Evolutionary conservation across 352 stramenopile genomes (phyloP).

Genomic region (Globisporangium orthogonon): DNA sequence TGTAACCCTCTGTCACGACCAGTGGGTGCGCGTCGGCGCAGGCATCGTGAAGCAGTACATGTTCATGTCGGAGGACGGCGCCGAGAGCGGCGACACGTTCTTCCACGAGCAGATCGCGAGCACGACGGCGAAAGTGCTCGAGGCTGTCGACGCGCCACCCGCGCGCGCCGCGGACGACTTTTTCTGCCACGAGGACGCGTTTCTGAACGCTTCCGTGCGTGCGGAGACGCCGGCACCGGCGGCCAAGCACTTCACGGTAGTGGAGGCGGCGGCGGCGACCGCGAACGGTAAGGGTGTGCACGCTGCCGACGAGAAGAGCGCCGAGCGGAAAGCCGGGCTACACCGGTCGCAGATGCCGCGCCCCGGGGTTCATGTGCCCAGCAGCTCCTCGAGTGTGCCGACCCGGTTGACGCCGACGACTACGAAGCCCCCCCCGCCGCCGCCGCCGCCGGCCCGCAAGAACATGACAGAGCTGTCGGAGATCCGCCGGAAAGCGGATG

Average conservation of each 20-base stretch:
- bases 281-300: constrained; percentile 4
- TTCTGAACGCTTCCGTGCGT: constrained; percentile 50
- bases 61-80: constrained; percentile 32
- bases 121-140: constrained; percentile 37
- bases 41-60: constrained; percentile 71
- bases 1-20: not conserved
- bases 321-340: constrained; percentile 31
- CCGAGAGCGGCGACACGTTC: constrained; percentile 41
- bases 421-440: constrained; percentile 28
- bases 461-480: constrained; percentile 67
- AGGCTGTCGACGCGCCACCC: constrained; percentile 18
- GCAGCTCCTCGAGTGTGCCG: constrained; percentile 11
- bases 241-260: constrained; percentile 56
- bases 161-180: constrained; percentile 32
- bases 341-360: constrained; percentile 43
- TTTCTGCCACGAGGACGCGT: constrained; percentile 61
- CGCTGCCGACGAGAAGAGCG: constrained; percentile 6
- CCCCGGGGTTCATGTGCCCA: constrained; percentile 7
- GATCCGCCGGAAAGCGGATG: constrained; percentile 79
- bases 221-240: constrained; percentile 32
- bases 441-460: constrained; percentile 41
- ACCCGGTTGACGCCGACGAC: constrained; percentile 22
- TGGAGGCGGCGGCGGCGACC: constrained; percentile 25
- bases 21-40: constrained; percentile 60
- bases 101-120: constrained; percentile 49